Evolutionary conservation across 106 monocot species (phyloP).

Genomic region (Chionographis japonica): DNA sequence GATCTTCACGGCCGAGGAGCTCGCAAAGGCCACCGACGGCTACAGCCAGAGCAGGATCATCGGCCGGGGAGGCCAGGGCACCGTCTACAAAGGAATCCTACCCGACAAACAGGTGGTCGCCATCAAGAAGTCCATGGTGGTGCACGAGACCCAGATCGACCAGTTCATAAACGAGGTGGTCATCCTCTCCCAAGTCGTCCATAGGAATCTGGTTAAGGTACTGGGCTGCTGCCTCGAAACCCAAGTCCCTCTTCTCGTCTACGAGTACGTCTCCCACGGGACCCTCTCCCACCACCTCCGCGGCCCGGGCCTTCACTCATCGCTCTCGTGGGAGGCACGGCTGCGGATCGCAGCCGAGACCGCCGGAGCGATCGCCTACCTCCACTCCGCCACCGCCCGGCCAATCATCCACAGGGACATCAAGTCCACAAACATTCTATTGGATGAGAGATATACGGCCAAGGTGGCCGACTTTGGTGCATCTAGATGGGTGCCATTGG

Average conservation of each 20-base stretch:
- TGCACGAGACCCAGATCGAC: constrained; percentile 14
- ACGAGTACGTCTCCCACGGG: constrained; percentile 26
- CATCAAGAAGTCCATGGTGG: constrained; percentile 17
- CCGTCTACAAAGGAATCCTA: constrained; percentile 28
- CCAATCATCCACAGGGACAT: constrained; percentile 49
- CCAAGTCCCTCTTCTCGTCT: constrained; percentile 27
- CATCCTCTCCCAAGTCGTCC: constrained; percentile 25
- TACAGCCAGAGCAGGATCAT: constrained; percentile 10
- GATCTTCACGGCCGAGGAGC: constrained; percentile 28
- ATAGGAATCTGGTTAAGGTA: constrained; percentile 21
- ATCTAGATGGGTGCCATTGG: constrained; percentile 21
- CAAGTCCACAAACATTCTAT: constrained; percentile 38
- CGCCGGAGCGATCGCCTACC: constrained; percentile 27
- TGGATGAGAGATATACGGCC: constrained; percentile 30
- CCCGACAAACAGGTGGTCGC: constrained; percentile 5
- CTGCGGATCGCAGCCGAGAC: constrained; percentile 22
- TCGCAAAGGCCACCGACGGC: constrained; percentile 21
- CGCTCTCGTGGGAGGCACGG: constrained; percentile 18
- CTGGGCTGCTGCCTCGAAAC: constrained; percentile 36
- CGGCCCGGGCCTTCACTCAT: neutral
- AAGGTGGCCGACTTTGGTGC: constrained; percentile 45
- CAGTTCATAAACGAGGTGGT: constrained; percentile 35
- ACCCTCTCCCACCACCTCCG: constrained; percentile 19
- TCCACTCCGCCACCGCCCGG: constrained; percentile 12
- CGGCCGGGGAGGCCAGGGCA: constrained; percentile 21